phyloP scores from a whole-genome alignment of 2,329 filamentous ascomycete genomes.

The Cladobotryum mycophilum region DNA sequence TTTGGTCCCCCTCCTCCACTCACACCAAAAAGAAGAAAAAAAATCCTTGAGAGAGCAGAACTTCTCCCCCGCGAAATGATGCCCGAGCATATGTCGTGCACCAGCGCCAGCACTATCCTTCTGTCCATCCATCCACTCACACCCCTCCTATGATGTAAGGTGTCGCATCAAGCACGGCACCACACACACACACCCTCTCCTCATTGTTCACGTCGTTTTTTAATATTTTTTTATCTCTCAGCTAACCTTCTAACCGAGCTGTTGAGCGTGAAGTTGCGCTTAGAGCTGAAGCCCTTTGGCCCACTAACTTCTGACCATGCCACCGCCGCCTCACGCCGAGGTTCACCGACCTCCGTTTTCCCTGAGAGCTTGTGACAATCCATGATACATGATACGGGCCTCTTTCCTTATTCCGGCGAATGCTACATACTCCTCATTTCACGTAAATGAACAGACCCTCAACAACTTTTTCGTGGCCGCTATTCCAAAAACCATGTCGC shows the following conservation, averaged over 20 bases:
- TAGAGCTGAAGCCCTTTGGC: too few relatives aligned
- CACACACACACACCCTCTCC: not conserved
- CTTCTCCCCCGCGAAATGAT: not conserved
- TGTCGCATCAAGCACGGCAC: not conserved
- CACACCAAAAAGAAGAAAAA: too few relatives aligned
- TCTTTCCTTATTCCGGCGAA: not conserved
- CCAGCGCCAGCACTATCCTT: not conserved
- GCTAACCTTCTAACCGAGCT: too few relatives aligned
- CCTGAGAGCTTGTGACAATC: not conserved
- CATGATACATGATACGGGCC: not conserved
- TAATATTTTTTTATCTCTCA: too few relatives aligned
- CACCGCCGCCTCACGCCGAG: not conserved
- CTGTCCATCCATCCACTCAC: not conserved
- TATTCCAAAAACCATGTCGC: too few relatives aligned
- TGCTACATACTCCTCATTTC: not conserved
- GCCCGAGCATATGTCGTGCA: not conserved
- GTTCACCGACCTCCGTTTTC: not conserved
- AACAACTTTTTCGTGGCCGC: too few relatives aligned
- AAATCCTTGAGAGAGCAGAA: too few relatives aligned
- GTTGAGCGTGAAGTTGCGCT: too few relatives aligned
- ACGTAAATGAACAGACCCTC: too few relatives aligned
- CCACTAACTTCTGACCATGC: too few relatives aligned
- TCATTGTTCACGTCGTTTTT: not conserved
- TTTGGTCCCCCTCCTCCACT: too few relatives aligned
- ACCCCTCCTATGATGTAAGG: not conserved